Evolutionary conservation across 108 stramenopile species (phyloP).

Genomic region (Pseudonitzschia delicatissima): DNA sequence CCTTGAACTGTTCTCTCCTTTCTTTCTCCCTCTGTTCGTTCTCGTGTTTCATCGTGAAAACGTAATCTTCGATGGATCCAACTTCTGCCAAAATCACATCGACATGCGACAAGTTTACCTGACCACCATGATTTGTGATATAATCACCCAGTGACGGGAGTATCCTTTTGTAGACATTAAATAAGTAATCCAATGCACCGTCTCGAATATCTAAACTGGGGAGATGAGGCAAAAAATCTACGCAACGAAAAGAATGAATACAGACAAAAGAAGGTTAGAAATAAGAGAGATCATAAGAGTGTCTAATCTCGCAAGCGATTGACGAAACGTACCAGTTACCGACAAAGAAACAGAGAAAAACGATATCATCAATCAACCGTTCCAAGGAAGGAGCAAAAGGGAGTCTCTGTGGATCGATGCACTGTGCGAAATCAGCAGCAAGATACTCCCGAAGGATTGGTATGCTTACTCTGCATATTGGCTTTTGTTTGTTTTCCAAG

Average conservation of each 20-base stretch:
- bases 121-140: conserved; percentile 92
- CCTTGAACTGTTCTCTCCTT: conserved; percentile 45
- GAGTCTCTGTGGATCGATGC: conserved; percentile 32
- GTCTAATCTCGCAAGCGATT: neutral
- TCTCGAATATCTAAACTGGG: conserved; percentile 94
- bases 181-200: conserved; percentile 89
- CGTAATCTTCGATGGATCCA: conserved; percentile 95
- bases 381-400: conserved; percentile 79
- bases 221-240: conserved; percentile 86
- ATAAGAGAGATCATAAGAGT: neutral
- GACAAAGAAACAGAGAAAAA: conserved; percentile 98
- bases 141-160: conserved; percentile 92
- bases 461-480: conserved; percentile 78
- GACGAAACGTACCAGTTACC: conserved; percentile 80
- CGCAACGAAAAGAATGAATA: neutral
- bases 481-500: conserved; percentile 74
- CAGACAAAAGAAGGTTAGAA: neutral
- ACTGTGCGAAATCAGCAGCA: conserved; percentile 75
- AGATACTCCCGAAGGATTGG: conserved; percentile 95
- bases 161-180: conserved; percentile 87
- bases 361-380: conserved; percentile 95
- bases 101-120: conserved; percentile 86
- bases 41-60: conserved; percentile 90
- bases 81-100: conserved; percentile 93
- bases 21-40: conserved; percentile 73